Base-by-base conservation (phyloP, 2,329 filamentous ascomycete genomes). In the Sporothrix luriei region DNA sequence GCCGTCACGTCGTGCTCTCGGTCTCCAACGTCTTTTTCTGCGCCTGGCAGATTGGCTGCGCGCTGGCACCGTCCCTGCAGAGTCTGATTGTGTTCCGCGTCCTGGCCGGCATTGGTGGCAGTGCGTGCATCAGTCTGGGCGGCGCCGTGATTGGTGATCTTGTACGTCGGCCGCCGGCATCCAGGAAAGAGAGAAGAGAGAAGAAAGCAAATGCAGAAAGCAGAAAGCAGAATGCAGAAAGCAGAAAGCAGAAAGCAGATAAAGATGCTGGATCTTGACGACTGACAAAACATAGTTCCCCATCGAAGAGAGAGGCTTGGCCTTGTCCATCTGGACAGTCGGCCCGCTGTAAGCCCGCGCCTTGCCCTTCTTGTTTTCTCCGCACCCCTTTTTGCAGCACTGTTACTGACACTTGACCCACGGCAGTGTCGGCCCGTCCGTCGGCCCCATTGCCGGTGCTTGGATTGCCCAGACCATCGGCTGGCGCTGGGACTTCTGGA, bases 1-100 rank as follows among this genome's bases (percentile, higher is more conserved):
- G 73, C 24, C 73, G 73, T n/a, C 55, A 72, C 33, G 91, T 93
- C 0, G 91, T 97, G 51, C 94, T 97, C 74, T 83, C 93, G 38
- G 82, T 83, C 0, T 89, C 91, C 10, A 93, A 92, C 67, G 9
- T 46, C 1, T 79, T 91, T 2, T 91, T 91, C 78, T 85, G 85
- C 64, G 83, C 79, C 0, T 91, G 90, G 75, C 88, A 72, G 89
- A 86, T 89, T 33, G 90, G 87, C 0, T 90, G 88, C 70, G 90
- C 87, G 1, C 79, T 91, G 4, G 82, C 87, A 0, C 84, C 85
- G 0, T 78, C 76, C 6, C 79, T 91, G 64, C 76, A 77, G 21
- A 78, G 84, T 51, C 82, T 75, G 38, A 72, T 73, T 40, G 73
- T 64, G 14, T 74, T 75, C 51, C 74, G 74, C 7, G 55, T 75